Evolutionary conservation across 345 rosid species (phyloP), one percentile per base, ranked within the genome.

Genomic region (Hypericum perforatum): DNA sequence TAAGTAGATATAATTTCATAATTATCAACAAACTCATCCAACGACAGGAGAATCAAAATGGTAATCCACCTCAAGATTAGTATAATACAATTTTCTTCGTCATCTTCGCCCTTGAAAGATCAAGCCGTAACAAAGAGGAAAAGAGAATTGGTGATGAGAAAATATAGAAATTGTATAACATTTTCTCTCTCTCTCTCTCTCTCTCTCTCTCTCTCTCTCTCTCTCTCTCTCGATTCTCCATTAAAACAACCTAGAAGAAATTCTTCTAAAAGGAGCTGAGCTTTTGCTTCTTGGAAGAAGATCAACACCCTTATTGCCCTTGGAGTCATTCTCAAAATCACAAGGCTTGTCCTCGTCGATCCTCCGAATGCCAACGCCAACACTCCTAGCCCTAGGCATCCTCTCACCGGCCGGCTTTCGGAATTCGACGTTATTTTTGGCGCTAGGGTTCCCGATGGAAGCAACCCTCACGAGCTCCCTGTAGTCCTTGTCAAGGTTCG

Each of bases 331-430:
- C 8, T 58, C 79, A 57, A 89, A 83, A 9, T 77, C 77, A 50
- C 77, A 78, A 10, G 76, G 49, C 53, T 64, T 60, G 16, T 89
- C 97, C 61, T 89, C 97, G 54, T 89, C 95, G 32, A 89, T 89
- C 69, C 79, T 75, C 62, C 84, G 90, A 43, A 86, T 72, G 5
- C 59, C n/a, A n/a, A 65, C 74, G 60, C 76, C 74, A 3, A 10
- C 41, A 61, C 75, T 77, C 56, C 82, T 70, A 0, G 62, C 63
- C 70, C 66, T 60, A 12, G 32, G 4, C 32, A 22, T 1, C 32
- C 32, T 22, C 4, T 4, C 32, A 22, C 32, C 32, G n/a, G n/a
- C n/a, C n/a, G n/a, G n/a, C 32, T 22, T 22, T 8, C 46, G n/a
- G n/a, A n/a, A n/a, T n/a, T n/a, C n/a, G n/a, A n/a, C 9, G 11